These are phyloP conservation scores for Dactylellina drechsleri DNA, from an alignment of 2,329 filamentous ascomycete species.

Conservation along the genomic window DNA sequence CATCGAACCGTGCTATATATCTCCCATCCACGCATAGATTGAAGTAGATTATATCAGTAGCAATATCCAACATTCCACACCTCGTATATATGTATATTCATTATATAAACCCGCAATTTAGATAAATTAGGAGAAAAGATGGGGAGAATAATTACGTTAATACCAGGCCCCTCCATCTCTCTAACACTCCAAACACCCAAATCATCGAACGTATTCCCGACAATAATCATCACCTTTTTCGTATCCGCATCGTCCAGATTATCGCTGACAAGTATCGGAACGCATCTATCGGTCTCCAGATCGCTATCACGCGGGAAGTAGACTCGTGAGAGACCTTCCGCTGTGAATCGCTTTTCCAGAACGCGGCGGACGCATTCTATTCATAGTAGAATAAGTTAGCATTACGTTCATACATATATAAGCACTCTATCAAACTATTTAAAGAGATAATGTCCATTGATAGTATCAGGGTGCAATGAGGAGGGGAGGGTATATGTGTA, in stretches of 20 bases:
- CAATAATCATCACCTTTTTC: constrained; percentile 30
- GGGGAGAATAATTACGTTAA: constrained; percentile 33
- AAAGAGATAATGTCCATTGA: too few relatives aligned
- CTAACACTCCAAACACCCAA: constrained; percentile 42
- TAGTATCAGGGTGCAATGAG: constrained; percentile 58
- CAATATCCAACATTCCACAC: constrained; percentile 16
- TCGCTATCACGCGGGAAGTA: constrained; percentile 70
- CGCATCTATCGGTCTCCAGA: constrained; percentile 66
- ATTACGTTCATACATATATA: too few relatives aligned
- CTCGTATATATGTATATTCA: too few relatives aligned
- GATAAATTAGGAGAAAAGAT: constrained; percentile 38
- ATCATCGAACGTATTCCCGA: constrained; percentile 45
- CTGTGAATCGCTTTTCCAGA: constrained; percentile 71
- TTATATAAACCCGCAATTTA: too few relatives aligned
- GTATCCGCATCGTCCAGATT: constrained; percentile 29
- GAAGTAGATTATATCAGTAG: constrained; percentile 21
- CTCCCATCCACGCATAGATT: constrained; percentile 35
- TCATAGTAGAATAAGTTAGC: constrained; percentile 3
- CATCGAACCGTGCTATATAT: constrained; percentile 57
- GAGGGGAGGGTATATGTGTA: not conserved
- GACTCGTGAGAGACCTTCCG: constrained; percentile 70
- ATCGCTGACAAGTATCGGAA: constrained; percentile 72
- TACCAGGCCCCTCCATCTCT: constrained; percentile 45
- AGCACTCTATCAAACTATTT: too few relatives aligned
- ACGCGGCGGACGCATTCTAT: constrained; percentile 61